Evolutionary conservation across 306 rosid species (phyloP).

Genomic region (Prunus padus): DNA sequence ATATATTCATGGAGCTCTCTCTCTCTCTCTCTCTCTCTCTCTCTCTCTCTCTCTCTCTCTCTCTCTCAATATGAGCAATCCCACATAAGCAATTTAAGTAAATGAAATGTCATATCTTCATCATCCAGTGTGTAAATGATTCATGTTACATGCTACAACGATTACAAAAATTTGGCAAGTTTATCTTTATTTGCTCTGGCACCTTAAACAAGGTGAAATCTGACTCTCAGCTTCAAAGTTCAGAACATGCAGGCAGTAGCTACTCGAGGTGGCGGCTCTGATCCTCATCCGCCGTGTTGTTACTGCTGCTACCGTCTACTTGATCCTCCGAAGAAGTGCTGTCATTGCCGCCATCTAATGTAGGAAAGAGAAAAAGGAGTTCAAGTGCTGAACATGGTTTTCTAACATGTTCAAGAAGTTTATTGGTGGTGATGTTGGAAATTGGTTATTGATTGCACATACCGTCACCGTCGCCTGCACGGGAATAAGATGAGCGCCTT

Average conservation of each 20-base stretch:
- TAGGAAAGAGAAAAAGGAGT: background rate
- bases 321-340: constrained; percentile 38
- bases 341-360: constrained; percentile 37
- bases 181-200: constrained; percentile 37
- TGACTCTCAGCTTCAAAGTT: constrained; percentile 23
- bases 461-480: constrained; percentile 70
- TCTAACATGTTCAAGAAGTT: background rate
- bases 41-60: background rate
- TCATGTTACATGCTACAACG: constrained; percentile 28
- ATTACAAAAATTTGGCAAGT: constrained; percentile 30
- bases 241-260: background rate
- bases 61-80: background rate
- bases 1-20: background rate
- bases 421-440: background rate
- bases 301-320: constrained; percentile 29
- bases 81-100: background rate
- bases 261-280: constrained; percentile 26
- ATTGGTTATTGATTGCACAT: constrained; percentile 11
- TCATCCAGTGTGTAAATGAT: constrained; percentile 11
- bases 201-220: constrained; percentile 14
- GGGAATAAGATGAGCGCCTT: constrained; percentile 87
- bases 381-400: constrained; percentile 13
- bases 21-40: background rate
- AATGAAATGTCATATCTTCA: constrained; percentile 20
- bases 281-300: constrained; percentile 34